A percentile compares a stretch with the other conserved stretches of the same genome.
These are phyloP conservation scores for Glycine latifolia DNA, from an alignment of 306 rosid species.

Conservation along the genomic window DNA sequence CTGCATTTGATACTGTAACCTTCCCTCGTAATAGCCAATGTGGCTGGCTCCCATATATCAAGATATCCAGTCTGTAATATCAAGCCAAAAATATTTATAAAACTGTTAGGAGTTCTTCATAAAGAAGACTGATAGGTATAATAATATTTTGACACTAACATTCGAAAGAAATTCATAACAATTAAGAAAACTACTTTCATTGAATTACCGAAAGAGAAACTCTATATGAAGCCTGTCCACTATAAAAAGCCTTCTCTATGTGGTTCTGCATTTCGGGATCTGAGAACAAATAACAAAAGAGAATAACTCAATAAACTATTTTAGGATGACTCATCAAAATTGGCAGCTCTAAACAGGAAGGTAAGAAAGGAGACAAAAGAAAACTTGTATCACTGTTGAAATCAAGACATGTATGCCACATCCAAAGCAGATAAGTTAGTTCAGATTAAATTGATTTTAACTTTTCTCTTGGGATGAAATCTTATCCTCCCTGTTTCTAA, in stretches of 20 bases:
- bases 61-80: slow-evolving; percentile 67
- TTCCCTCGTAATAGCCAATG: slow-evolving; percentile 85
- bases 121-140: slow-evolving; percentile 25
- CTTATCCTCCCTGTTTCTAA: slow-evolving; percentile 29
- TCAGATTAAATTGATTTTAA: slow-evolving; percentile 14
- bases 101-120: slow-evolving; percentile 35
- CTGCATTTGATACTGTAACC: slow-evolving; percentile 84
- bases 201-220: slow-evolving; percentile 74
- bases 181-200: slow-evolving; percentile 43
- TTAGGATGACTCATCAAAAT: slow-evolving; percentile 21
- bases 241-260: slow-evolving; percentile 73
- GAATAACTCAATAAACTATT: slow-evolving; percentile 34
- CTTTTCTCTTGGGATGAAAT: not conserved
- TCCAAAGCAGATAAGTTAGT: slow-evolving; percentile 34
- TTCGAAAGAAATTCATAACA: slow-evolving; percentile 37
- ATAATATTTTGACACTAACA: slow-evolving; percentile 5
- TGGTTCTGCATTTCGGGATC: slow-evolving; percentile 79
- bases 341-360: not conserved
- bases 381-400: slow-evolving; percentile 20
- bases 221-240: slow-evolving; percentile 78
- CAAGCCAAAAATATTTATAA: slow-evolving; percentile 31
- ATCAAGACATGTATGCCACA: slow-evolving; percentile 25
- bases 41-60: slow-evolving; percentile 85
- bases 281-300: slow-evolving; percentile 55
- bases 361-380: slow-evolving; percentile 1